Base-by-base conservation (phyloP, 2,329 filamentous ascomycete species). In the Monosporascus sp. region DNA sequence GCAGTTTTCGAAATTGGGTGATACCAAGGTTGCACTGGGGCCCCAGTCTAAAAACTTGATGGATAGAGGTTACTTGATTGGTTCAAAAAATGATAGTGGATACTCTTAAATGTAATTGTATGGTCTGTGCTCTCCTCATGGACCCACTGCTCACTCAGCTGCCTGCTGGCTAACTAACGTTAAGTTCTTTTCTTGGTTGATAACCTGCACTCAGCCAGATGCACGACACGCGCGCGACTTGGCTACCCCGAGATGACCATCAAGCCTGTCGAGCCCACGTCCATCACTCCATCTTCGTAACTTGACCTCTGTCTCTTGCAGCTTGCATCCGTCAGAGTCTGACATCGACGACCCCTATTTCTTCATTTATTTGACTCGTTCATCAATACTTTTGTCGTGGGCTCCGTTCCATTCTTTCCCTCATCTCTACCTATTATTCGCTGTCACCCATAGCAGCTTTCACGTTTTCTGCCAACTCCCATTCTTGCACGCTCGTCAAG, bases 1-100 rank as follows among this genome's bases (percentile, higher is more conserved):
- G 43, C 43, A 26, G 43, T 59, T 35, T 31, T 5, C 54, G 55
- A 57, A 60, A 61, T 50, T 52, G 63, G 64, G 58, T 59, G 57
- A 59, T 61, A 59, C 40, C 20, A 50, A 54, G 49, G 41, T 51
- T 40, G 48, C 16, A 41, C 48, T 44, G 24, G 43, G 22, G 7
- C 22, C 5, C 5, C 11, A 16, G 16, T 19, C 24, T 27, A 46
- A 27, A 46, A 46, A 19, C 4, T 31, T 14, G 43, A 24, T 46
- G 6, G 26, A 46, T 14, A 17, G 2, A 17, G n/a, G 4, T 4
- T 5, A 31, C 16, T n/a, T 46, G 24, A 46, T 46, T 46, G 43
- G 43, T 16, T 46, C 8, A 44, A 35, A 35, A 31, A 35, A 14
- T 3, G 3, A 14, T 44, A 44, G 22, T 44, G 41, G 43, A 7